phyloP scores from a whole-genome alignment of 2,329 filamentous ascomycete species.

The Trichoderma lentiforme region DNA sequence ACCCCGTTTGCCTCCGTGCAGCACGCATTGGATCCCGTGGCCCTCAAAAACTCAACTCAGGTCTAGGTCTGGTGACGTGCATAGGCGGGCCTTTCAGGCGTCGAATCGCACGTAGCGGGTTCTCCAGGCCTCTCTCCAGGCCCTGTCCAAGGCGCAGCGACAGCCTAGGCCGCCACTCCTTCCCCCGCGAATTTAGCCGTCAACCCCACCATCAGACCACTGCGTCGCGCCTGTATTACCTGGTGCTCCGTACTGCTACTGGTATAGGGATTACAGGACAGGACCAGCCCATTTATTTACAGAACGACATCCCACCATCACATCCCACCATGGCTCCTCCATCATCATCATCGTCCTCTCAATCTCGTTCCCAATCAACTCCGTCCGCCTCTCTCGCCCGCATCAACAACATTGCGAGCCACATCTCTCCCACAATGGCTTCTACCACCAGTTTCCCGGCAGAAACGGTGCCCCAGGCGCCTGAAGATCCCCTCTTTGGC shows the following conservation, averaged over 20 bases:
- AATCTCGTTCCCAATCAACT: slow-evolving; percentile 23
- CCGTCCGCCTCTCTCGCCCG: slow-evolving; percentile 49
- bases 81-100: not conserved
- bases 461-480: slow-evolving; percentile 79
- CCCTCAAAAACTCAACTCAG: not conserved
- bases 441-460: slow-evolving; percentile 66
- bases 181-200: slow-evolving; percentile 10
- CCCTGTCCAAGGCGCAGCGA: not conserved
- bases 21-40: not conserved
- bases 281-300: not conserved
- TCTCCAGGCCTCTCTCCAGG: not conserved
- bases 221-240: not conserved
- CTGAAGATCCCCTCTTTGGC: slow-evolving; percentile 92
- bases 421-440: slow-evolving; percentile 61
- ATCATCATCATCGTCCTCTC: slow-evolving; percentile 21
- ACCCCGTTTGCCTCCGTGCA: not conserved
- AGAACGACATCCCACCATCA: slow-evolving; percentile 11
- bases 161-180: not conserved
- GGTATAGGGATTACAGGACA: not conserved
- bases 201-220: slow-evolving; percentile 18
- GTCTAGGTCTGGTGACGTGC: slow-evolving; percentile 9
- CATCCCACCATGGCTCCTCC: slow-evolving; percentile 30
- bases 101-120: not conserved
- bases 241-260: not conserved
- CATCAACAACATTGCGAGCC: slow-evolving; percentile 61